Evolutionary conservation across 768 basidiomycete species (phyloP).

Genomic region (Xerocomus spinulosus): DNA sequence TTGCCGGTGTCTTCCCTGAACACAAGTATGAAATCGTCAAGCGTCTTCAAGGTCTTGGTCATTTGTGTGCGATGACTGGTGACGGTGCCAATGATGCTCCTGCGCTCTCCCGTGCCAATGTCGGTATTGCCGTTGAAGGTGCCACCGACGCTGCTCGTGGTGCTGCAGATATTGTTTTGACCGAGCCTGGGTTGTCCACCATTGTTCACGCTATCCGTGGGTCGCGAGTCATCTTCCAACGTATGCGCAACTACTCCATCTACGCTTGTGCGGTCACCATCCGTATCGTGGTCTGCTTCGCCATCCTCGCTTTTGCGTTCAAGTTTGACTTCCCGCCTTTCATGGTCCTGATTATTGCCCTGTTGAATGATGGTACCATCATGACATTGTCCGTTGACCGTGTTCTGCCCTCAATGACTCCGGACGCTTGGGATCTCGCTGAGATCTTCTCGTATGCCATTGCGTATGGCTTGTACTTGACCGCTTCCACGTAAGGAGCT

Average conservation of each 20-base stretch:
- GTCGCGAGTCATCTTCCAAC: conserved; percentile 98
- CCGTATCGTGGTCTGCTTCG: conserved; percentile 98
- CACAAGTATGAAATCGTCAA: conserved; percentile 99
- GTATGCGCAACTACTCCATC: conserved; percentile 99
- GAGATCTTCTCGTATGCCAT: conserved; percentile 96
- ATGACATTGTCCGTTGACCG: conserved; percentile 97
- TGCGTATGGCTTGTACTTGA: conserved; percentile 93
- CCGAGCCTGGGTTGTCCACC: conserved; percentile 97
- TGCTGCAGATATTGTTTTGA: conserved; percentile 96
- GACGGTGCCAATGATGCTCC: conserved; percentile 99
- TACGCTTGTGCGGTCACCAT: conserved; percentile 95
- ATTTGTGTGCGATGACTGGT: conserved; percentile 98
- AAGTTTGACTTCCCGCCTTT: conserved; percentile 99
- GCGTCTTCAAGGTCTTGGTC: conserved; percentile 93
- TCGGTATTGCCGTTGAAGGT: conserved; percentile 99
- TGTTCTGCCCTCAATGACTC: conserved; percentile 87
- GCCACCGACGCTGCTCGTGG: conserved; percentile 98
- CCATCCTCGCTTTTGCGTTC: conserved; percentile 93
- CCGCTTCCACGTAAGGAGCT: conserved; percentile 74
- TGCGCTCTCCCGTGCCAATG: conserved; percentile 95
- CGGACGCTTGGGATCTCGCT: conserved; percentile 92
- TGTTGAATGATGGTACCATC: conserved; percentile 97
- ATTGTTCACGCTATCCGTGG: conserved; percentile 99
- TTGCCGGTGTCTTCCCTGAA: conserved; percentile 98
- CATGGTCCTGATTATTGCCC: conserved; percentile 98